A percentile compares a stretch with the other conserved stretches of the same genome.
Conservation (phyloP, 2,329 filamentous ascomycete species). For the Ceratocystis variospora region DNA sequence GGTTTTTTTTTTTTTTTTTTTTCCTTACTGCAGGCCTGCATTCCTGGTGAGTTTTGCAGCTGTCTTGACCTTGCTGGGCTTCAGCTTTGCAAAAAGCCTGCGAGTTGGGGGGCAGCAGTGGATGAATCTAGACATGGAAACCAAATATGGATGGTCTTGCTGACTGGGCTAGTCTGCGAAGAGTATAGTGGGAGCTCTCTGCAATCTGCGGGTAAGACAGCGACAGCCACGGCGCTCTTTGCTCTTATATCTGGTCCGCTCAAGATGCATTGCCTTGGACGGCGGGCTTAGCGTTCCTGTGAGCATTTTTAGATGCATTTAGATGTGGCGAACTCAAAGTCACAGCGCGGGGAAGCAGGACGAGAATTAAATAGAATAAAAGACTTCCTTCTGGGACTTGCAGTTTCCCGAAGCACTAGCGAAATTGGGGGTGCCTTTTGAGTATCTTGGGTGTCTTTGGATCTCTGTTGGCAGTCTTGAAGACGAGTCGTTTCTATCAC, state of each 20-base stretch:
- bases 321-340: neutral
- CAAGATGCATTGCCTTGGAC: neutral
- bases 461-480: neutral
- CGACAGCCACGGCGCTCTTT: neutral
- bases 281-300: neutral
- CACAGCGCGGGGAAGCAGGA: neutral
- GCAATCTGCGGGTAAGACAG: neutral
- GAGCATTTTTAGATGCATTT: neutral
- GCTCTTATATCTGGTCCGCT: too few relatives aligned
- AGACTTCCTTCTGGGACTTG: slow-evolving; percentile 1
- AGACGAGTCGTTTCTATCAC: neutral
- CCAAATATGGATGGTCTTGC: too few relatives aligned
- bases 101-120: neutral
- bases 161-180: neutral
- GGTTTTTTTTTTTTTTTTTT: too few relatives aligned
- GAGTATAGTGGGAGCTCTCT: neutral
- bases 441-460: neutral
- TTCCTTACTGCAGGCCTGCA: neutral
- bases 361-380: neutral
- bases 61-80: neutral
- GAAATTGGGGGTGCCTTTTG: slow-evolving; percentile 14
- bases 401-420: slow-evolving; percentile 9
- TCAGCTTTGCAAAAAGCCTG: neutral
- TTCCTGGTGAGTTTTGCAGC: neutral
- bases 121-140: too few relatives aligned